A percentile compares a stretch with the other conserved stretches of the same genome.
phyloP scores from a whole-genome alignment of 352 stramenopile species.

The Phytophthora hibernalis region DNA sequence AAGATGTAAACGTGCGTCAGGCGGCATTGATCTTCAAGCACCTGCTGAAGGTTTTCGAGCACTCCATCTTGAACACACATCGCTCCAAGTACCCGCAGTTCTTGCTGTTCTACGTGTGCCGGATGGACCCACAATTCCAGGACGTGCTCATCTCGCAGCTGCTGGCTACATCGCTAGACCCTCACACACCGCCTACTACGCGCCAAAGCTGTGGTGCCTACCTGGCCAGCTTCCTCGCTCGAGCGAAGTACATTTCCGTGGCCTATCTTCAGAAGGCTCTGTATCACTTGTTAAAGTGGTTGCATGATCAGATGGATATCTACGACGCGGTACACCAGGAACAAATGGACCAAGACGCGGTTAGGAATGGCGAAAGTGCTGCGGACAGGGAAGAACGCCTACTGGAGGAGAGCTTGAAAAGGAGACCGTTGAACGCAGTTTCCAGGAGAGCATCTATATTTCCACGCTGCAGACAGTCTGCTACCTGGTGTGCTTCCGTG shows the following conservation, averaged over 20 bases:
- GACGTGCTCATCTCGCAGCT: slow-evolving; percentile 88
- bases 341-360: slow-evolving; percentile 12
- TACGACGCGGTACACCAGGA: slow-evolving; percentile 65
- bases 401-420: slow-evolving; percentile 38
- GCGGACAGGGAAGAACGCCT: slow-evolving; percentile 34
- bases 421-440: slow-evolving; percentile 34
- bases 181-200: slow-evolving; percentile 88
- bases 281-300: slow-evolving; percentile 94
- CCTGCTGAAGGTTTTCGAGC: slow-evolving; percentile 86
- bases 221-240: slow-evolving; percentile 95
- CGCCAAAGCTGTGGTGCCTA: slow-evolving; percentile 95
- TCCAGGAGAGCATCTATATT: slow-evolving; percentile 82
- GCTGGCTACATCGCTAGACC: slow-evolving; percentile 73
- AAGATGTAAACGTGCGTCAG: slow-evolving; percentile 53
- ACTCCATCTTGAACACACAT: slow-evolving; percentile 90
- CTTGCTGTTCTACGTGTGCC: slow-evolving; percentile 90
- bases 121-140: slow-evolving; percentile 77
- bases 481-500: slow-evolving; percentile 98
- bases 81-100: slow-evolving; percentile 95
- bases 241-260: slow-evolving; percentile 93
- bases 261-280: slow-evolving; percentile 94
- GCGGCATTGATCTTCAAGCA: slow-evolving; percentile 76
- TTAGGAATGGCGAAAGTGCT: slow-evolving; percentile 22
- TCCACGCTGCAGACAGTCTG: slow-evolving; percentile 95
- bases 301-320: slow-evolving; percentile 94